Conservation (phyloP, 805 yeast genomes). For the Metschnikowia colocasiae region DNA sequence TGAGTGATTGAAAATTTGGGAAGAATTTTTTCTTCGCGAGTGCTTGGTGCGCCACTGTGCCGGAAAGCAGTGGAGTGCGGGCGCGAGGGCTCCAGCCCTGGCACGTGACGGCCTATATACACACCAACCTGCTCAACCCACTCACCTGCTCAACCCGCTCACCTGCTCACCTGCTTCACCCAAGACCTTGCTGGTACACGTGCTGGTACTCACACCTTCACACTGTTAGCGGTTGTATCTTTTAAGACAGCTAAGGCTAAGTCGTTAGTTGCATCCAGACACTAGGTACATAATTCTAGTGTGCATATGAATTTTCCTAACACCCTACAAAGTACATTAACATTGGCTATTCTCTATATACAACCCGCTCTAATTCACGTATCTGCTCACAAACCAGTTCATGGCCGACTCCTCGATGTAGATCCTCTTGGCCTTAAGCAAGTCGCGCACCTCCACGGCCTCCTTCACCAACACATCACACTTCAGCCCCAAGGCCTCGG, state of each 20-base stretch:
- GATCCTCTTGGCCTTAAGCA: slow-evolving; percentile 73
- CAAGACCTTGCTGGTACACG: too few relatives aligned
- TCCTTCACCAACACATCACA: slow-evolving; percentile 70
- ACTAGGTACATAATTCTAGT: too few relatives aligned
- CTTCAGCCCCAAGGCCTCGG: slow-evolving; percentile 48
- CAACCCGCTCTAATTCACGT: slow-evolving; percentile 15
- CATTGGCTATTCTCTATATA: slow-evolving; percentile 11
- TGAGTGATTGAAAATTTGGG: slow-evolving; percentile 17
- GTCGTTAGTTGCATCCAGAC: too few relatives aligned
- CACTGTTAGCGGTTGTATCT: too few relatives aligned
- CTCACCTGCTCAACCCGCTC: too few relatives aligned
- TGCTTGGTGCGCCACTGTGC: slow-evolving; percentile 12
- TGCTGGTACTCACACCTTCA: too few relatives aligned
- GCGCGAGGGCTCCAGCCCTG: slow-evolving; percentile 24
- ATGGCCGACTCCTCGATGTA: slow-evolving; percentile 71
- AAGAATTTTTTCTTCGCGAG: slow-evolving; percentile 20
- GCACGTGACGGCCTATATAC: not conserved
- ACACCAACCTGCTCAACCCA: not conserved
- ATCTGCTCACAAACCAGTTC: slow-evolving; percentile 48
- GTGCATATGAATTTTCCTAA: too few relatives aligned
- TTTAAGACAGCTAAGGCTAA: too few relatives aligned
- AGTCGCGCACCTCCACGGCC: slow-evolving; percentile 76
- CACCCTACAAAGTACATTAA: too few relatives aligned
- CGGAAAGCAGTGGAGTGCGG: slow-evolving; percentile 7
- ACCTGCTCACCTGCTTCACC: too few relatives aligned